Conservation (phyloP, 305 asterid genomes). For the Fraxinus baroniana region DNA sequence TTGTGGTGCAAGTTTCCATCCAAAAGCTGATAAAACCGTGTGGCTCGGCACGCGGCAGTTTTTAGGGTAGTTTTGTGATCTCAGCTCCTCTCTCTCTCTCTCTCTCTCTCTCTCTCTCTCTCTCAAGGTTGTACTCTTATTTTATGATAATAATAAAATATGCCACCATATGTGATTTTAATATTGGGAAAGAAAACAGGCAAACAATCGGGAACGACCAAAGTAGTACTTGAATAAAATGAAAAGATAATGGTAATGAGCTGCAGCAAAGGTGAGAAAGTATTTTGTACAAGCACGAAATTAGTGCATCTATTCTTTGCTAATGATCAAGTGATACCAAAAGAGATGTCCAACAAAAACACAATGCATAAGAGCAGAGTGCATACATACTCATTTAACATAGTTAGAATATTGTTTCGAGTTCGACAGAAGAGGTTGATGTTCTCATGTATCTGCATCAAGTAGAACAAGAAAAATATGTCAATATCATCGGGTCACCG, state of each 20-base stretch:
- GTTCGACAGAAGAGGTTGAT: constrained; percentile 70
- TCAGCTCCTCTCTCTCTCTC: too few relatives aligned
- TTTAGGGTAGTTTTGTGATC: too few relatives aligned
- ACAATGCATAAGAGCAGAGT: constrained; percentile 4
- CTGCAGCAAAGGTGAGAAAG: background rate
- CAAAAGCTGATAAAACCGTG: too few relatives aligned
- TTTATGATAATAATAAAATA: background rate
- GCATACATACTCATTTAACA: constrained; percentile 73
- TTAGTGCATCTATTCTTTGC: constrained; percentile 1
- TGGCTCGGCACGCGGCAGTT: too few relatives aligned
- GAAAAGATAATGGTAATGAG: background rate
- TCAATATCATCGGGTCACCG: constrained; percentile 12
- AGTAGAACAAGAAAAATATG: constrained; percentile 17
- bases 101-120: too few relatives aligned
- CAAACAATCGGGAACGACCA: background rate
- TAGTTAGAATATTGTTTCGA: constrained; percentile 60
- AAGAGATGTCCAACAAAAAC: background rate
- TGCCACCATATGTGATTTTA: background rate
- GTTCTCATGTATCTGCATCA: constrained; percentile 80
- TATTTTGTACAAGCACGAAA: background rate
- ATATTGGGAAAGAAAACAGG: background rate
- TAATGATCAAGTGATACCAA: constrained; percentile 13
- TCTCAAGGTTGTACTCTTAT: background rate
- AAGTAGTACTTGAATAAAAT: background rate
- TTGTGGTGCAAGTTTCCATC: too few relatives aligned